Percentiles rank a stretch among this genome's conserved stretches.
phyloP scores from a whole-genome alignment of 495 filamentous ascomycete species.

The Aspergillus indologenus region DNA sequence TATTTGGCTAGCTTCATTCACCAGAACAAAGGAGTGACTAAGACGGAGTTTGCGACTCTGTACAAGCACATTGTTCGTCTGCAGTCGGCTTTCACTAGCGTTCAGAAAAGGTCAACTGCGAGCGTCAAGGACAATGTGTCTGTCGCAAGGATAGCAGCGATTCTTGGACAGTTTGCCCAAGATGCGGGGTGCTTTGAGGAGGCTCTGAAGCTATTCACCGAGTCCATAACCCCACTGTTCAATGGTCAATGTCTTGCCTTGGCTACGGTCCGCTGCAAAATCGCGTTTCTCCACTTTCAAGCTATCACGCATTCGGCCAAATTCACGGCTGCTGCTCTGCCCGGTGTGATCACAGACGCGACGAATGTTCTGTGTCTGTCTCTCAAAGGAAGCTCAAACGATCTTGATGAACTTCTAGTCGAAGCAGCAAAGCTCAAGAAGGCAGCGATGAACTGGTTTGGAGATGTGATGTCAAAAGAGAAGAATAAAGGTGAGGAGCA shows the following conservation, averaged over 20 bases:
- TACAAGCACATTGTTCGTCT: constrained; percentile 41
- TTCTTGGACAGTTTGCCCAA: constrained; percentile 45
- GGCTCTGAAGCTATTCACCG: constrained; percentile 37
- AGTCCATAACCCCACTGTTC: constrained; percentile 33
- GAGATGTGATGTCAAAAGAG: constrained; percentile 33
- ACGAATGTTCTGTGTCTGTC: constrained; percentile 53
- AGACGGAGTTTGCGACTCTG: constrained; percentile 38
- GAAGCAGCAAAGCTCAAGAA: constrained; percentile 64
- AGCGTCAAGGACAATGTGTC: constrained; percentile 24
- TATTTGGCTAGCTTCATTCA: constrained; percentile 62
- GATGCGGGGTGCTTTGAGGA: constrained; percentile 45
- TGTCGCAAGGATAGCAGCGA: constrained; percentile 33
- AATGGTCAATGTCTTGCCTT: constrained; percentile 35
- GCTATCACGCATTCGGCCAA: constrained; percentile 28
- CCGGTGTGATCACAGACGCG: constrained; percentile 31
- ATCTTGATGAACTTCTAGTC: constrained; percentile 67
- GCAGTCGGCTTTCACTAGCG: constrained; percentile 30
- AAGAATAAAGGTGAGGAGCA: constrained; percentile 18
- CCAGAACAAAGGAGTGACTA: constrained; percentile 42
- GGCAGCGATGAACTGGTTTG: constrained; percentile 53
- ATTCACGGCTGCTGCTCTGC: constrained; percentile 16
- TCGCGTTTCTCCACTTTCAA: constrained; percentile 41
- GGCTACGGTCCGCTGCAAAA: constrained; percentile 43
- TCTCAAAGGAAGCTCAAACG: constrained; percentile 57
- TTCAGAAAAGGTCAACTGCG: constrained; percentile 26